Base-by-base conservation (phyloP, 2,329 filamentous ascomycete species). In the Xylariaceae sp. region DNA sequence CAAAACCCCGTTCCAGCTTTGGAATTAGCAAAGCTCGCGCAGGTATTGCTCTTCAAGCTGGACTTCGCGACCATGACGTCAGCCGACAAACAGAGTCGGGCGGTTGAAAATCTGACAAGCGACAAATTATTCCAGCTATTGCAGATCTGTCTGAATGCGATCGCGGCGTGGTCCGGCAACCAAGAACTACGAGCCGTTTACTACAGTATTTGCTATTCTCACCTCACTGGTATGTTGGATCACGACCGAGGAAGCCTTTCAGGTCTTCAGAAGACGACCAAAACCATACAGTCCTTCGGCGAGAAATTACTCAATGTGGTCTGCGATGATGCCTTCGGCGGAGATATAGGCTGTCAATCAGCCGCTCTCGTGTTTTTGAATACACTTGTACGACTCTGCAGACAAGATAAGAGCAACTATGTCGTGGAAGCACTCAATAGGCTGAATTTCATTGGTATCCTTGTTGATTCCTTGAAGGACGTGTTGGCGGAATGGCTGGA, bases 71-170 rank as follows among this genome's bases (percentile, higher is more conserved):
- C 68, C 7, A 65, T 61, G 56, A 58, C 60, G 18, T 66, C 71
- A 41, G 61, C 66, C 12, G 75, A 82, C 56, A 73, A 73, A 48
- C 65, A 75, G 43, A 74, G 70, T 54, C 68, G 70, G 45, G 73
- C 74, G 4, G 75, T 81, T 50, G 81, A 87, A 34, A 90, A 90
- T 66, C 78, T 93, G 22, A 84, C 94, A 33, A 89, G 90, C 66
- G 93, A 97, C 67, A 90, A 94, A 64, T 79, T 97, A 0, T 92
- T 91, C 66, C 88, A 96, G 65, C 81, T 97, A 4, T 97, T 99
- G 77, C 89, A 96, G 57, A 83, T 90, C 38, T 92, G 89, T 56
- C 77, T 97, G 13, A 82, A 86, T 61, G 90, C 90, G 5, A 87
- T 96, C 49, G 83, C 86, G 58, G 85, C 88, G 55, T 86, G 88